phyloP scores from a whole-genome alignment of 441 rosid species.

The Adansonia rubrostipa region DNA sequence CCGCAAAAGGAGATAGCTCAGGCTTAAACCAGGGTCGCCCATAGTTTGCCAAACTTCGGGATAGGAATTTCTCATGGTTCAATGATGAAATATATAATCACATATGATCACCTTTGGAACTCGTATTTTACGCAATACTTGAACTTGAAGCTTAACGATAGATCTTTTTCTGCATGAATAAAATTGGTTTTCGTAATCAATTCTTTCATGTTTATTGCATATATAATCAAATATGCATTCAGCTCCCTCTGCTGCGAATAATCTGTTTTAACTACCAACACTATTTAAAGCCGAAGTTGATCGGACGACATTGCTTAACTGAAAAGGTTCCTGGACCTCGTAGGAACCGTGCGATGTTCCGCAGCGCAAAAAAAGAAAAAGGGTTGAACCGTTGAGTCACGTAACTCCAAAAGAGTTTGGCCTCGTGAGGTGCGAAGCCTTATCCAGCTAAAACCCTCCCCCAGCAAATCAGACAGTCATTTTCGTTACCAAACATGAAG shows the following conservation, averaged over 20 bases:
- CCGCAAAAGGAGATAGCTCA: no score
- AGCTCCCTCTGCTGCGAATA: neutral
- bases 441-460: neutral
- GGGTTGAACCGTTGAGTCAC: neutral
- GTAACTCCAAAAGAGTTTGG: neutral
- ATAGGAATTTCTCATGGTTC: neutral
- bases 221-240: neutral
- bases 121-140: neutral
- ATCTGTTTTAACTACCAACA: neutral
- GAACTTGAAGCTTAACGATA: neutral
- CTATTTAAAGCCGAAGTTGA: neutral
- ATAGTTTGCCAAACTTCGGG: no score
- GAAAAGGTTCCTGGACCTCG: neutral
- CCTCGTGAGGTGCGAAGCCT: conserved; percentile 1
- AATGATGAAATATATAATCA: neutral
- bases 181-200: neutral
- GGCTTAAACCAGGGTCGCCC: no score
- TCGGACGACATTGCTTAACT: neutral
- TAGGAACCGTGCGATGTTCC: no score
- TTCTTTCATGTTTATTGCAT: neutral
- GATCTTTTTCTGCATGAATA: neutral
- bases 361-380: no score
- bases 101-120: no score
- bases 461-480: no score
- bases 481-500: neutral